A percentile compares a stretch with the other conserved stretches of the same genome.
phyloP scores from a whole-genome alignment of 208 protist species.

The Crithidia mellificae region DNA sequence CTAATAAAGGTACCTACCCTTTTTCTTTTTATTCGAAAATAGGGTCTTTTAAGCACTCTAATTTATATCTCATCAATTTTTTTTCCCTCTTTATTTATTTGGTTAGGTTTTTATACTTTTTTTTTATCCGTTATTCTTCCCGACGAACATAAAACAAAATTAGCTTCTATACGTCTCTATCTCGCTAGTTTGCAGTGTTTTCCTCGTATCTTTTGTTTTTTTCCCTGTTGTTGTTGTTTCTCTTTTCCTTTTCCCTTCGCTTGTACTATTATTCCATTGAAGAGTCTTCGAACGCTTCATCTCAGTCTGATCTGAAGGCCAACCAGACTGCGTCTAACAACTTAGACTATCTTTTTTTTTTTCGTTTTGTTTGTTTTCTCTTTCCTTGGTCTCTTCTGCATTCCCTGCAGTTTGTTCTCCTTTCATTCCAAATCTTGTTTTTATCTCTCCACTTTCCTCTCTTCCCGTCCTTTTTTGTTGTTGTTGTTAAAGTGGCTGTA shows the following conservation, averaged over 20 bases:
- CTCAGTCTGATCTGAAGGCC: background rate
- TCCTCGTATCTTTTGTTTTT: slow-evolving; percentile 6
- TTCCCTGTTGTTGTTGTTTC: background rate
- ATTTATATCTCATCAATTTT: background rate
- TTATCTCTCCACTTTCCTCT: too few relatives aligned
- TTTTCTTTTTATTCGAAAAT: background rate
- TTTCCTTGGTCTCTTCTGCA: background rate
- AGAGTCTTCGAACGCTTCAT: background rate
- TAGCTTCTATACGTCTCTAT: too few relatives aligned
- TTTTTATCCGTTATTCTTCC: background rate
- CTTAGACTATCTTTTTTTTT: background rate
- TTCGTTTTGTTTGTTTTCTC: background rate
- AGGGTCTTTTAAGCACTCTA: background rate
- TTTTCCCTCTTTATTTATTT: background rate
- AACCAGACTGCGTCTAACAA: background rate
- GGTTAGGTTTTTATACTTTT: background rate
- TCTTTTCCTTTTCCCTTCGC: background rate
- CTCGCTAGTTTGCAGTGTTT: background rate
- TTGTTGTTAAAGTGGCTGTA: too few relatives aligned
- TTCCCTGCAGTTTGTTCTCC: background rate
- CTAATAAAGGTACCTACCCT: background rate
- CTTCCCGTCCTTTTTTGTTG: too few relatives aligned
- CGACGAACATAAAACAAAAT: too few relatives aligned
- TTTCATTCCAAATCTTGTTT: too few relatives aligned
- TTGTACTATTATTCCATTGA: background rate